Conservation (phyloP, 306 rosid species). For the Glycyrrhiza uralensis region DNA sequence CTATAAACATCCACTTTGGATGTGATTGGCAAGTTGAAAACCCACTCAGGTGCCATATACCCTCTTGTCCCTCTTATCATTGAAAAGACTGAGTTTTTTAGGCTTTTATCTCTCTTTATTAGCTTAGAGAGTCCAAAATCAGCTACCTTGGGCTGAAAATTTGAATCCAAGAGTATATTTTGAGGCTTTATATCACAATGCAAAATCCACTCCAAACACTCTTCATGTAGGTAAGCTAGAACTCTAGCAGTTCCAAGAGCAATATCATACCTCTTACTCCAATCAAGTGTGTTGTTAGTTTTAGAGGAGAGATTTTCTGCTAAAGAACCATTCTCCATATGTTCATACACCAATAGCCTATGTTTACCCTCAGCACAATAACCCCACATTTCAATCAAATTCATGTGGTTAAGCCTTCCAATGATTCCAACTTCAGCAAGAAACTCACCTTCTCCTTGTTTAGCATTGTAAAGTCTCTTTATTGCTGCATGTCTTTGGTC, state of each 20-base stretch:
- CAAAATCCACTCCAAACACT: constrained; percentile 33
- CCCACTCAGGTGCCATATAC: constrained; percentile 33
- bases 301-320: constrained; percentile 10
- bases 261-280: constrained; percentile 22
- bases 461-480: constrained; percentile 39
- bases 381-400: constrained; percentile 40
- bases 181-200: constrained; percentile 34
- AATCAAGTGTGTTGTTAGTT: constrained; percentile 25
- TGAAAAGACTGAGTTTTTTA: constrained; percentile 1
- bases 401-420: constrained; percentile 37
- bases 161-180: constrained; percentile 27
- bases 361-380: constrained; percentile 32
- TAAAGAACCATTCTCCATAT: constrained; percentile 36
- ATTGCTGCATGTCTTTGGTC: constrained; percentile 47
- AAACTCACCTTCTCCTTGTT: constrained; percentile 32
- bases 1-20: constrained; percentile 34
- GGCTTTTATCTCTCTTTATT: background rate
- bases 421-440: constrained; percentile 31
- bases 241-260: constrained; percentile 28
- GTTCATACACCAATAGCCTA: constrained; percentile 23
- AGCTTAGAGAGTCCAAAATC: constrained; percentile 36
- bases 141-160: constrained; percentile 24
- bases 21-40: constrained; percentile 22
- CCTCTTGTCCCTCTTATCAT: constrained; percentile 32
- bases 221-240: constrained; percentile 28